A percentile compares a stretch with the other conserved stretches of the same genome.
Conservation (phyloP, 2,329 filamentous ascomycete species). For the Escovopsis sp. region DNA sequence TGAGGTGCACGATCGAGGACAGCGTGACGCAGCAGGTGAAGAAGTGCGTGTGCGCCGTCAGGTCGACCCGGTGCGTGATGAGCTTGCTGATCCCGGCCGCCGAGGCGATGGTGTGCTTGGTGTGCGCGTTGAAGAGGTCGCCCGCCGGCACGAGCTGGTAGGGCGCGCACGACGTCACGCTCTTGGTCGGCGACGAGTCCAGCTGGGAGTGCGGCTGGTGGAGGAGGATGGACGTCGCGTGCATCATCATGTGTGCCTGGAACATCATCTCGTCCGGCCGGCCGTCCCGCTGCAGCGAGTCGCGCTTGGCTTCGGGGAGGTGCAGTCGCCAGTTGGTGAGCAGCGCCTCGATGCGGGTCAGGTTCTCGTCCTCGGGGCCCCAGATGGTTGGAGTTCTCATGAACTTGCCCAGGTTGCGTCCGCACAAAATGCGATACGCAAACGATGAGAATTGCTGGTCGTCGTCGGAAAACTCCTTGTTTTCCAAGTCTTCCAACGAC, state of each 20-base stretch:
- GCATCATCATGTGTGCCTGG: slow-evolving; percentile 69
- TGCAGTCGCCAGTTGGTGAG: slow-evolving; percentile 66
- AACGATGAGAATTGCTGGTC: slow-evolving; percentile 67
- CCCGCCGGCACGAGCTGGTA: slow-evolving; percentile 36
- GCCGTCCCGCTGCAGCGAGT: slow-evolving; percentile 54
- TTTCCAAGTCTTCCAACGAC: slow-evolving; percentile 62
- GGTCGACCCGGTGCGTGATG: slow-evolving; percentile 56
- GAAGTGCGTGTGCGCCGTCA: slow-evolving; percentile 67
- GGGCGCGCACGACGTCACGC: slow-evolving; percentile 52
- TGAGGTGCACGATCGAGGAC: slow-evolving; percentile 68
- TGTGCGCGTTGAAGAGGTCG: slow-evolving; percentile 49
- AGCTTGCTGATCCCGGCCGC: slow-evolving; percentile 65
- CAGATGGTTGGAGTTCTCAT: slow-evolving; percentile 42
- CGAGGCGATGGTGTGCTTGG: slow-evolving; percentile 64
- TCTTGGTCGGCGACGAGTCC: slow-evolving; percentile 42
- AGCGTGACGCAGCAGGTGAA: slow-evolving; percentile 70
- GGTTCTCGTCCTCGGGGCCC: slow-evolving; percentile 38
- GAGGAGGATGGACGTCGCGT: slow-evolving; percentile 54
- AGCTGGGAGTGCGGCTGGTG: slow-evolving; percentile 70
- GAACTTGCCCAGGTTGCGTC: slow-evolving; percentile 63
- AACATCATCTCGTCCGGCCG: slow-evolving; percentile 82
- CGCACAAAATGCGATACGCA: slow-evolving; percentile 69
- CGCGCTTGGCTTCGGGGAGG: slow-evolving; percentile 56
- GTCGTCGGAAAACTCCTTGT: slow-evolving; percentile 56
- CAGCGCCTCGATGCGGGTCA: slow-evolving; percentile 35